These are phyloP conservation scores for Aspergillus panamensis DNA, from an alignment of 495 filamentous ascomycete species.

Conservation along the genomic window DNA sequence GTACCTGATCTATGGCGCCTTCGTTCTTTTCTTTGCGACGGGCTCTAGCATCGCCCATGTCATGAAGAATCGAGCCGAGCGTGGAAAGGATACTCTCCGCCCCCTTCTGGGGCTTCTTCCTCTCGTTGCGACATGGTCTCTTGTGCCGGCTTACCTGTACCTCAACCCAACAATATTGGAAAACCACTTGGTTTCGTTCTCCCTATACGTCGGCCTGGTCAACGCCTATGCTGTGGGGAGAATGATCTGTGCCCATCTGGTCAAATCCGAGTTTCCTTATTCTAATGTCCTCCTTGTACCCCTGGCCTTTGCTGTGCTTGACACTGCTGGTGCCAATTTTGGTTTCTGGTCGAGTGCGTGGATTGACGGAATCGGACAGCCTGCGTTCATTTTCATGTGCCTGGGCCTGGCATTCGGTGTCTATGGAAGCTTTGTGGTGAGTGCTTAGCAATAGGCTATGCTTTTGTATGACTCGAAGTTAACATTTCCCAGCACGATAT, in stretches of 20 bases:
- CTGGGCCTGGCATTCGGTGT: conserved; percentile 77
- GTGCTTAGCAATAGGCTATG: conserved; percentile 17
- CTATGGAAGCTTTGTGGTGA: conserved; percentile 90
- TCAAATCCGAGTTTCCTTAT: conserved; percentile 80
- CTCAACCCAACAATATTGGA: conserved; percentile 80
- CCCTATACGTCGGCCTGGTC: conserved; percentile 77
- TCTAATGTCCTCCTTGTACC: conserved; percentile 69
- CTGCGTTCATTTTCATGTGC: conserved; percentile 81
- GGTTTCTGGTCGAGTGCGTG: conserved; percentile 78
- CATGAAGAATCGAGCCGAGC: conserved; percentile 69
- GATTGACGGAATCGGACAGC: conserved; percentile 70
- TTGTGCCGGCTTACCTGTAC: conserved; percentile 72
- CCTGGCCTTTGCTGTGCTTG: conserved; percentile 69
- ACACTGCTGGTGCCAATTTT: conserved; percentile 67
- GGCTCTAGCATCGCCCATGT: conserved; percentile 70
- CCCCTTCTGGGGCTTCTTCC: conserved; percentile 81
- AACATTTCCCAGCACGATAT: conserved; percentile 62
- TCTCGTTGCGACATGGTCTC: conserved; percentile 68
- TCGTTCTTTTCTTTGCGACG: conserved; percentile 83
- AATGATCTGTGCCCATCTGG: conserved; percentile 91
- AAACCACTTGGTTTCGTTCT: conserved; percentile 80
- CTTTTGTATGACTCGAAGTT: conserved; percentile 2
- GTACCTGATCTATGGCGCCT: conserved; percentile 86
- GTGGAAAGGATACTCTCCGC: conserved; percentile 61
- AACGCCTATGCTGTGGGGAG: conserved; percentile 93